A percentile compares a stretch with the other conserved stretches of the same genome.
Evolutionary conservation across 108 stramenopile species (phyloP).

Genomic region (Cyclotella kingstonii): DNA sequence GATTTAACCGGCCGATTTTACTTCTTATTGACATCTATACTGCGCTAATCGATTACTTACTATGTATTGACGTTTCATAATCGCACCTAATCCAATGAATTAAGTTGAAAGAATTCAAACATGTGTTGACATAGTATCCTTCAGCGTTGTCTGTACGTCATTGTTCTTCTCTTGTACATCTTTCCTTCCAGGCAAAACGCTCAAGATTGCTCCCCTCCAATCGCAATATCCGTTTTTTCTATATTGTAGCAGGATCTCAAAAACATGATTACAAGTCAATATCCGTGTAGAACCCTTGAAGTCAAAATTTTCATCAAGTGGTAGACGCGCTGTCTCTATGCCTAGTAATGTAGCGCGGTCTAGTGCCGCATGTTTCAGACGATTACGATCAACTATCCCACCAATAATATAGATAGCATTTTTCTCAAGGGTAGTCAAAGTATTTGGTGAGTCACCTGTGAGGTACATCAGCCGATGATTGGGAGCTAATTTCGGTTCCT

Average conservation of each 20-base stretch:
- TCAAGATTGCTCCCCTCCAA: constrained; percentile 69
- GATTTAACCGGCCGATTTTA: no score
- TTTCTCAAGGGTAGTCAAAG: constrained; percentile 52
- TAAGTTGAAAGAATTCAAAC: no score
- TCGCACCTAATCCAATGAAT: no score
- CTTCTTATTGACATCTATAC: no score
- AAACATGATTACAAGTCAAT: constrained; percentile 82
- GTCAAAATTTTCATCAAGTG: constrained; percentile 57
- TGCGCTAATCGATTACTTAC: no score
- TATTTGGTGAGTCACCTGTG: constrained; percentile 75
- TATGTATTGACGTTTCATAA: no score
- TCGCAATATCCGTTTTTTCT: constrained; percentile 56
- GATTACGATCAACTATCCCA: constrained; percentile 86
- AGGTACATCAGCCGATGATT: constrained; percentile 66
- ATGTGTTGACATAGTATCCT: no score
- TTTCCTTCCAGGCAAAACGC: constrained; percentile 71
- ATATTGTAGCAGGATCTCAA: constrained; percentile 75
- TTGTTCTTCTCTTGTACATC: constrained; percentile 45
- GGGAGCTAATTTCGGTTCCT: background rate
- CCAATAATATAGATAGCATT: constrained; percentile 78
- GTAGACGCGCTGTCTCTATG: constrained; percentile 70
- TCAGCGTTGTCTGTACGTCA: constrained; percentile 1
- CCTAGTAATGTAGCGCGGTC: constrained; percentile 62
- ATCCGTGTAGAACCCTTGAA: constrained; percentile 61
- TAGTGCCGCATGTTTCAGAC: constrained; percentile 64